Percentiles rank a stretch among this genome's conserved stretches.
Evolutionary conservation across 1,284 basidiomycete species (phyloP).

Genomic region (Irpex rosettiformis): DNA sequence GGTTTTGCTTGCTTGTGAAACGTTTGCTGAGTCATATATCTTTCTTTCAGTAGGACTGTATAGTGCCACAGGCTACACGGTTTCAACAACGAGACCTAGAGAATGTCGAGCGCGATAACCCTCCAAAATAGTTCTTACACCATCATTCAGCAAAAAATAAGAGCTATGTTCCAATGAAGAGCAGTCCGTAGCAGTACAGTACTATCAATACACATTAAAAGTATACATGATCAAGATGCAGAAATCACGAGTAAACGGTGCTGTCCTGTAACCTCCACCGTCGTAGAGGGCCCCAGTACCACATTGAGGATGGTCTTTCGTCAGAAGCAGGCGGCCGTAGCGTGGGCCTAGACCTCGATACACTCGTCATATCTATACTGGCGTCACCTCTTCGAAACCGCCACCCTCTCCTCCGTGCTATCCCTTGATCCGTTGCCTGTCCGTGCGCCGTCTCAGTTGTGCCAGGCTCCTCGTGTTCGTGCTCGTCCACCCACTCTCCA

Average conservation of each 20-base stretch:
- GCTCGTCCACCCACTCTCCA: conserved; percentile 3
- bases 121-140: no score
- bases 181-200: background rate
- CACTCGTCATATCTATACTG: conserved; percentile 9
- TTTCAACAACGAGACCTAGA: no score
- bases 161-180: background rate
- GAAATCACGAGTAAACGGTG: conserved; percentile 52
- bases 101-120: no score
- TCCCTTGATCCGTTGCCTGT: background rate
- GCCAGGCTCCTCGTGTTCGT: background rate
- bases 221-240: conserved; percentile 2
- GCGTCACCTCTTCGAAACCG: conserved; percentile 13
- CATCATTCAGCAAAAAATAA: no score
- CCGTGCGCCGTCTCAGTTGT: conserved; percentile 7
- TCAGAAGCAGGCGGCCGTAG: background rate
- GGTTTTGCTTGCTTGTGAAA: no score
- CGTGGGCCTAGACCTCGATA: conserved; percentile 8
- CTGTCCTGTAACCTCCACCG: conserved; percentile 74
- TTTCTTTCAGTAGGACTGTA: no score
- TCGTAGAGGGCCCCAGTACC: conserved; percentile 77
- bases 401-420: background rate
- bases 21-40: no score
- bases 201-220: background rate
- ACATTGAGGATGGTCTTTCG: conserved; percentile 40
- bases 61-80: no score